Conservation (phyloP, 257 asterid genomes). For the Solanum corneliomulleri region DNA sequence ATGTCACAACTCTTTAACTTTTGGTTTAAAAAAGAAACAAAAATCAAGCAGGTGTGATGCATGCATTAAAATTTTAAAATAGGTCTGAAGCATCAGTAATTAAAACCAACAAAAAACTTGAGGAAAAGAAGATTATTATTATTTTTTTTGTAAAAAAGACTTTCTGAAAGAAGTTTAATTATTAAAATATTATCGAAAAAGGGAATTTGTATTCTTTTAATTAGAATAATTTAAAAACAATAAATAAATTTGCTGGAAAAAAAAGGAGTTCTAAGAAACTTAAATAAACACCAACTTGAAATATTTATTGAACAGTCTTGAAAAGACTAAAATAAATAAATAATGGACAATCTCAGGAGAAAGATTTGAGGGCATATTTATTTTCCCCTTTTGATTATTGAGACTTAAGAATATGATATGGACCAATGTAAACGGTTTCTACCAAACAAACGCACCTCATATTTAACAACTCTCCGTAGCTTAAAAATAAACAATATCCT, state of each 20-base stretch:
- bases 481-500: too few relatives aligned
- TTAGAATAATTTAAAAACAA: neutral
- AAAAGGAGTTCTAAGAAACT: neutral
- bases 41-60: neutral
- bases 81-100: neutral
- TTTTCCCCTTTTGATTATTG: neutral
- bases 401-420: neutral
- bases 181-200: neutral
- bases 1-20: neutral
- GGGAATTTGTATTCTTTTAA: neutral
- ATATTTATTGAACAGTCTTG: neutral
- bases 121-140: neutral
- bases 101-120: neutral
- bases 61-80: neutral
- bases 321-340: neutral
- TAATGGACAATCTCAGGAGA: neutral
- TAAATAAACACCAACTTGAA: neutral
- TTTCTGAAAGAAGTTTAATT: neutral
- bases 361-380: neutral
- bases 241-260: neutral
- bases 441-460: neutral
- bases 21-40: neutral
- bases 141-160: fast-evolving
- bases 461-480: neutral
- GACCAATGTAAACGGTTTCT: neutral